Evolutionary conservation across 2,329 filamentous ascomycete genomes (phyloP).

Genomic region (Diaporthe citri): DNA sequence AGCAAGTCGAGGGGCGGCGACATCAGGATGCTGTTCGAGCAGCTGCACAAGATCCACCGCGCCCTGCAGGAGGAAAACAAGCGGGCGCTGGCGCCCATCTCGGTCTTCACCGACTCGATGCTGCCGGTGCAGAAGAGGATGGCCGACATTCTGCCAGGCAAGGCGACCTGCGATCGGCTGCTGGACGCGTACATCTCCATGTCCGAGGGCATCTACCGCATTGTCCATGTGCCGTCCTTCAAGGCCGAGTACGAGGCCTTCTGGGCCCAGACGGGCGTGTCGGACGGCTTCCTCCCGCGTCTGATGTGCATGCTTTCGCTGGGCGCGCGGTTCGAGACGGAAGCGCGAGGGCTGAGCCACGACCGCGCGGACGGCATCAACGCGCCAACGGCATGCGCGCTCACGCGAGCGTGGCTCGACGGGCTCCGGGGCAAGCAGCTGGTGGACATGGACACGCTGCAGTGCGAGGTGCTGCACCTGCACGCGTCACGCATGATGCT

Average conservation of each 20-base stretch:
- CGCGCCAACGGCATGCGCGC: slow-evolving; percentile 67
- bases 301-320: slow-evolving; percentile 66
- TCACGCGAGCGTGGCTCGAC: slow-evolving; percentile 68
- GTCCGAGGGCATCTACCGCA: slow-evolving; percentile 66
- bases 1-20: slow-evolving; percentile 55
- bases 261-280: slow-evolving; percentile 62
- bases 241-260: slow-evolving; percentile 63
- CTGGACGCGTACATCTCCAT: slow-evolving; percentile 62
- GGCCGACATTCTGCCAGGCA: slow-evolving; percentile 67
- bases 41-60: slow-evolving; percentile 62
- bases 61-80: slow-evolving; percentile 61
- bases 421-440: slow-evolving; percentile 64
- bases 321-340: slow-evolving; percentile 65
- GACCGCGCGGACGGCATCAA: slow-evolving; percentile 68
- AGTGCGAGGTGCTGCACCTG: slow-evolving; percentile 66
- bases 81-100: slow-evolving; percentile 62
- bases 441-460: slow-evolving; percentile 65
- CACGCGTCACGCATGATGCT: slow-evolving; percentile 65
- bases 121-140: slow-evolving; percentile 69
- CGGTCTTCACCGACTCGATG: slow-evolving; percentile 70
- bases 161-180: slow-evolving; percentile 64
- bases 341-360: slow-evolving; percentile 62
- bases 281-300: slow-evolving; percentile 66
- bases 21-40: slow-evolving; percentile 57
- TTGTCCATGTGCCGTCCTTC: slow-evolving; percentile 66